Conservation (phyloP, 495 filamentous ascomycete genomes). For the Talaromyces liani region DNA sequence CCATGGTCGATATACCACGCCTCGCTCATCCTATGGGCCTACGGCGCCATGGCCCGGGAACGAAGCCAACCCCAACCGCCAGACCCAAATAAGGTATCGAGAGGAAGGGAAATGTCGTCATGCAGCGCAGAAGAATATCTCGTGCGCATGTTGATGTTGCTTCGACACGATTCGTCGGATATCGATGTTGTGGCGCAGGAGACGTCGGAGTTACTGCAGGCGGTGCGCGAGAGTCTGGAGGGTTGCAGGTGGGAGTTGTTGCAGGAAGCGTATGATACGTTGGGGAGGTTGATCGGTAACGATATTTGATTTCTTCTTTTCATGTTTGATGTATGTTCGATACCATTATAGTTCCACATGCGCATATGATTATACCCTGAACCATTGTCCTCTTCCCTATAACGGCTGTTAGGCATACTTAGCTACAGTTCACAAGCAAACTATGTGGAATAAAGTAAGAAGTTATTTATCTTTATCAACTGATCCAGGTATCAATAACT, state of each 20-base stretch:
- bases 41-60: conserved; percentile 6
- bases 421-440: no score
- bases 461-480: no score
- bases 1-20: conserved; percentile 16
- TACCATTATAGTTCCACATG: neutral
- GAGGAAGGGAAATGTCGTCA: neutral
- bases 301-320: neutral
- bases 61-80: neutral
- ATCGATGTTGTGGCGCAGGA: conserved; percentile 2
- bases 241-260: conserved; percentile 17
- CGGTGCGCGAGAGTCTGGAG: conserved; percentile 12
- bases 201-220: conserved; percentile 5
- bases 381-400: no score
- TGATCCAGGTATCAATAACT: no score
- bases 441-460: no score
- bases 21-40: conserved; percentile 12
- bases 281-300: conserved; percentile 2
- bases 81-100: neutral
- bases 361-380: no score
- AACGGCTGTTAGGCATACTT: no score
- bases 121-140: conserved; percentile 10
- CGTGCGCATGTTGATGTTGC: conserved; percentile 9
- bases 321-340: neutral
- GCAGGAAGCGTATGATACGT: conserved; percentile 14
- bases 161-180: conserved; percentile 3